Evolutionary conservation across 306 rosid species (phyloP), one percentile per base, ranked within the genome.

Genomic region (Senna tora): DNA sequence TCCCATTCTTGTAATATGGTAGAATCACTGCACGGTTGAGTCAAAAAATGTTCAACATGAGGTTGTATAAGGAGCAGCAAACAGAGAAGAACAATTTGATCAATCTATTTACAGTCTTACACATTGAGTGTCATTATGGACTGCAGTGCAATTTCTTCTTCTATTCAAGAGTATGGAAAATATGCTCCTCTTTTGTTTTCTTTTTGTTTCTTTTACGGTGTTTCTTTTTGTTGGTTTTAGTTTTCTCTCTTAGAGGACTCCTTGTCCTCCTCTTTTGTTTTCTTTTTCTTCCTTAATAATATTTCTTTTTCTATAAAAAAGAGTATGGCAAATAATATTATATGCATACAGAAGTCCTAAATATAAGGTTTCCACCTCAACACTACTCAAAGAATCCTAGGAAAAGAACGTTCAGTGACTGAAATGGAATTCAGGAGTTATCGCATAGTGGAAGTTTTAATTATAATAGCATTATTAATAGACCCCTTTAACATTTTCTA

Each of bases 1-100:
- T 77, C 56, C 80, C 86, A 39, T 94, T 82, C 76, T 84, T 94
- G 67, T 89, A 94, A 77, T 94, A 83, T 20, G 97, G 98, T 79
- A 94, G 84, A 81, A 91, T 89, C 78, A 94, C 98, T 94, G 91
- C 80, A 74, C 22, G 76, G 50, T 74, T 34, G 43, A 69, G 34
- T 22, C 20, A 65, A 62, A 60, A 54, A 38, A 77, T 67, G 67
- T 47, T 82, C 67, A 80, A 75, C 59, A 65, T 28, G 47, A 51
- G 43, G 46, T 6, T 39, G n/a, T n/a, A 38, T 38, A 56, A 67
- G 52, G 65, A 43, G 57, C 56, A 43, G 41, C 7, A 19, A 54
- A 60, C 5, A 30, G 32, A 10, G 38, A 8, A 53, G 52, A 16
- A 65, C 33, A 14, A 10, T 36, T 12, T 38, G 17, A 36, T 39